Conservation (phyloP, 306 rosid genomes). For the Boehmeria nivea region DNA sequence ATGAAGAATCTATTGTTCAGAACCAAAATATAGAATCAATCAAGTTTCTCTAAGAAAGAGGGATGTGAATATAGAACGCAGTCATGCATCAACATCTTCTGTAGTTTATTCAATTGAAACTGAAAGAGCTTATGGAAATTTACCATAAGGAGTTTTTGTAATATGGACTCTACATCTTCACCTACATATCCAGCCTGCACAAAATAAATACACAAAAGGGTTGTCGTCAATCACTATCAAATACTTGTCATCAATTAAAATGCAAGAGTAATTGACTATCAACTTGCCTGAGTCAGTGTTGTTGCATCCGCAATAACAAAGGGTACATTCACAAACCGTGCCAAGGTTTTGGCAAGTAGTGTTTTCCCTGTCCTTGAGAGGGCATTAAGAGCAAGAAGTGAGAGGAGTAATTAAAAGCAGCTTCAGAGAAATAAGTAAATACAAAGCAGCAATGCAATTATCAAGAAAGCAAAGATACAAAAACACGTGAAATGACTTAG, state of each 20-base stretch:
- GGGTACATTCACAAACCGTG: conserved; percentile 94
- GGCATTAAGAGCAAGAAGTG: conserved; percentile 53
- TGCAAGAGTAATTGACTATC: conserved; percentile 19
- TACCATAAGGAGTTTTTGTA: conserved; percentile 91
- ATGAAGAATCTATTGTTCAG: not conserved
- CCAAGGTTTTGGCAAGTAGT: conserved; percentile 98
- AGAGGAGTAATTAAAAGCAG: conserved; percentile 48
- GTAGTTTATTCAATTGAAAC: not conserved
- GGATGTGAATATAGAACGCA: not conserved
- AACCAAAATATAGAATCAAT: not conserved
- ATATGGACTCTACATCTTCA: conserved; percentile 95
- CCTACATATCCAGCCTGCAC: conserved; percentile 98
- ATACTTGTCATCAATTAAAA: conserved; percentile 1
- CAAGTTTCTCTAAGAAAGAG: not conserved
- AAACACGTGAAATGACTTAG: conserved; percentile 3
- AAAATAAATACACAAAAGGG: conserved; percentile 5
- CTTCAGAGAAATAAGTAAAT: no score
- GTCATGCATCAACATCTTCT: not conserved
- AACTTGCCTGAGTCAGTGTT: conserved; percentile 92
- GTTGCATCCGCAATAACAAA: conserved; percentile 98
- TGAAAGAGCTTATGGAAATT: conserved; percentile 9
- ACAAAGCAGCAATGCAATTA: conserved; percentile 9
- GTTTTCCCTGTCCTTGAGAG: conserved; percentile 99
- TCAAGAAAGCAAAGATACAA: no score
- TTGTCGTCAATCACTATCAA: not conserved